Base-by-base conservation (phyloP, 2,329 filamentous ascomycete species). In the Cladophialophora bantiana region DNA sequence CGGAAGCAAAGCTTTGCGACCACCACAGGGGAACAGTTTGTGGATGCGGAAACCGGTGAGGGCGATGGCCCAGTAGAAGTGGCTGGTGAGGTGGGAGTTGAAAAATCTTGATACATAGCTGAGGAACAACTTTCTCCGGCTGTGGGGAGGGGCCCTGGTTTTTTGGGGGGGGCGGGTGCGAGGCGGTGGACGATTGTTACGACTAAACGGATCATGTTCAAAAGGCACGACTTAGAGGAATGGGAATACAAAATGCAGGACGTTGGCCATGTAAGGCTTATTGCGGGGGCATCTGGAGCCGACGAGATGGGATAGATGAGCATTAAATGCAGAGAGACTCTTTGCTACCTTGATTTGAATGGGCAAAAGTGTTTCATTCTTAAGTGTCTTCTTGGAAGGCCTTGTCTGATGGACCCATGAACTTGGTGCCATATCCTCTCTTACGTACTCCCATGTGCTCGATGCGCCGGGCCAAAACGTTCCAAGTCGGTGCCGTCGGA, bases 31-130 rank as follows among this genome's bases (percentile, higher is more conserved):
- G 69, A 69, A 50, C 65, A 69, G 13, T 71, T 71, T 62, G 69
- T 71, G 10, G 69, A 71, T 59, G 69, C 69, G 20, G 67, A 69
- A 38, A 68, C 67, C 5, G 67, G 65, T 4, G 62, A 69, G 38
- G 26, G 34, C 10, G 48, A 66, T 9, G 45, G 10, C 10, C 10
- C 20, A 3, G 45, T 9, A 4, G 18, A 26, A 9, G 45, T 5
- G 20, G n/a, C 45, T 12, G 6, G 45, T 26, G 45, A n/a, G 18
- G 40, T 5, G 40, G 15, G 18, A 18, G 40, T n/a, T 45, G 40
- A 18, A 18, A 45, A 9, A 7, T 10, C 4, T 10, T 31, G 10
- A 50, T 6, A 12, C 18, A 12, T 3, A 18, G 45, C 45, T 26
- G 18, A 50, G 6, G 26, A 7, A 20, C n/a, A n/a, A 48, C n/a